Evolutionary conservation across 1,284 basidiomycete genomes (phyloP), one percentile per base, ranked within the genome.

Genomic region (Hypsizygus ulmarius): DNA sequence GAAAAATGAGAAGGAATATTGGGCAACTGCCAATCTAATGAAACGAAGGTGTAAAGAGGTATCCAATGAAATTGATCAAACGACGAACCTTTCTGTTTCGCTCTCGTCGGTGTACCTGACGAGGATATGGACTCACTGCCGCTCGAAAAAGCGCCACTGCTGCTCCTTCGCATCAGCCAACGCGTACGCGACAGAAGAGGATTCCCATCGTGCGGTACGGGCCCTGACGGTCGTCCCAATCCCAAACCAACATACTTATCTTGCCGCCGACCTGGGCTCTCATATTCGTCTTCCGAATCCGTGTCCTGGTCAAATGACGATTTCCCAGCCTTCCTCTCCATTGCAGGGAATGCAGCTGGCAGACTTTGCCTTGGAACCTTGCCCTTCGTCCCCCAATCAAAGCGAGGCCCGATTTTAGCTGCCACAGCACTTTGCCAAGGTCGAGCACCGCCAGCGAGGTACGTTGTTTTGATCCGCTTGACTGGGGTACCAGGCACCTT

Each of bases 361-460:
- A 90, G 58, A 51, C 86, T 89, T 71, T 89, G 84, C 43, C 87
- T 72, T 12, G 85, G 85, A 7, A 59, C 66, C 56, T 76, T 79
- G 52, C 67, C 69, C 54, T 75, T 72, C 30, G 66, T 62, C 19
- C 71, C 72, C 43, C 70, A 63, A n/a, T 76, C 80, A 52, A 82
- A 79, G 41, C 75, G 72, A 47, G 80, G 73, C 0, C 81, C 84
- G 46, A 88, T 79, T 64, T 85, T 88, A 54, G 73, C 64, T 5
- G 85, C 74, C 10, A 89, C 75, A 2, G 87, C 86, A 59, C 86
- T 88, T 63, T 88, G 87, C 86, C 87, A 89, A 3, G 83, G 85
- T 8, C 87, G 72, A 39, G 78, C 77, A 35, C 74, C 72, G 37
- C 74, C 72, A 27, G 71, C 70, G 36, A 87, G 66, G 55, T 78